Percentiles rank a stretch among this genome's conserved stretches.
Evolutionary conservation across 2,329 filamentous ascomycete genomes (phyloP).

Genomic region (Tetracladium maxilliforme): DNA sequence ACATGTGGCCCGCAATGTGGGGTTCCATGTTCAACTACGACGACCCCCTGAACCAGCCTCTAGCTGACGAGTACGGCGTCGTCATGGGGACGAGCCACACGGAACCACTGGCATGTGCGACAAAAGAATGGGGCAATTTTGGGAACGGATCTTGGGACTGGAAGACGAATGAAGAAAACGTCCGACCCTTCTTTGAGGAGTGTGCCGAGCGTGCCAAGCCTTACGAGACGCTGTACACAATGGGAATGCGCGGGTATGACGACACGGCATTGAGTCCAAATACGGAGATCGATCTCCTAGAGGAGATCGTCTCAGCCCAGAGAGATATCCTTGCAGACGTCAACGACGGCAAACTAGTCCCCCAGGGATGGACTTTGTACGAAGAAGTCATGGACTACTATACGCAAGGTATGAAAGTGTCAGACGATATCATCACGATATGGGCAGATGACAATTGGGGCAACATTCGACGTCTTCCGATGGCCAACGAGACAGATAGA

Average conservation of each 20-base stretch:
- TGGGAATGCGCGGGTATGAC: conserved; percentile 56
- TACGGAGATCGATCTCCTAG: conserved; percentile 40
- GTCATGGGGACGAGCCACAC: conserved; percentile 62
- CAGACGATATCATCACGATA: conserved; percentile 52
- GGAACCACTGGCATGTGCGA: conserved; percentile 52
- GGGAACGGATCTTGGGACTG: conserved; percentile 51
- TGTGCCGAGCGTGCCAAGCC: conserved; percentile 50
- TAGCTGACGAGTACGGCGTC: conserved; percentile 61
- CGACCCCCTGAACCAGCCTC: conserved; percentile 50
- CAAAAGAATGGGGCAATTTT: conserved; percentile 38
- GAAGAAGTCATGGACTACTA: conserved; percentile 62
- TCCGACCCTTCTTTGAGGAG: conserved; percentile 53
- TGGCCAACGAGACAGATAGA: conserved; percentile 40
- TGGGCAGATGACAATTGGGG: conserved; percentile 61
- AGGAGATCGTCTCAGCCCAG: conserved; percentile 45
- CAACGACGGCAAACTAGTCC: conserved; percentile 28
- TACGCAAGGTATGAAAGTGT: conserved; percentile 45
- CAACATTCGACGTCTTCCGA: conserved; percentile 46
- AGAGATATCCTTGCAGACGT: conserved; percentile 38
- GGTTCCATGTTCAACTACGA: conserved; percentile 59
- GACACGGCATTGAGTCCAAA: conserved; percentile 46
- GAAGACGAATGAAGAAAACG: conserved; percentile 52
- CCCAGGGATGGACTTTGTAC: conserved; percentile 61
- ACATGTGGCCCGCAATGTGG: conserved; percentile 64
- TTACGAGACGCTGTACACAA: conserved; percentile 51